Base-by-base conservation (phyloP, 78 protist species). In the Dictyostelium purpureum region DNA sequence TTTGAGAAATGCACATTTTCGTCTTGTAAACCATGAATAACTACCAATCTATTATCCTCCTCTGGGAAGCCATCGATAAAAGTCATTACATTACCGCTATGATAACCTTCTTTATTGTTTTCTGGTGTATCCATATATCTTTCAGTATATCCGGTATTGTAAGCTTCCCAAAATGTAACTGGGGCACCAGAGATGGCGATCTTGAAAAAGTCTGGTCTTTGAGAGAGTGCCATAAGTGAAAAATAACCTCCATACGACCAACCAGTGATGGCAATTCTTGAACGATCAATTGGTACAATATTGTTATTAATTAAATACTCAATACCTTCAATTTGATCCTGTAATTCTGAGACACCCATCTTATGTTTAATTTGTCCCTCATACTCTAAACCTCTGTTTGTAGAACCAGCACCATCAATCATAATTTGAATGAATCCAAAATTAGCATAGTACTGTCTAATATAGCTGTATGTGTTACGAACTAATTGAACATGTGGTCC, bases 201-300 rank as follows among this genome's bases (percentile, higher is more conserved):
- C 76, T 92, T 89, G 95, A 98, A 98, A 33, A 95, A 4, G 43
- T 95, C 96, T 16, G 97, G 97, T 35, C 80, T 61, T 63, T 89
- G 95, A 0, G 87, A 69, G 37, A 98, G 69, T 38, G 81, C 94
- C 96, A 96, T 78, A 6, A 97, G 89, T 1, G 97, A 24, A 37
- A 89, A 26, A 57, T 98, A 98, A 11, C 99, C 99, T 51, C 99
- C 99, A 42, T 98, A 97, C 35, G 87, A 59, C 98, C 98, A 97
- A 38, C 99, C 99, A 51, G 52, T 56, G 24, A 97, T 73, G 31
- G 90, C 98, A 26, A 98, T 70, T 24, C 98, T 85, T 0, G 0
- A 11, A 11, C 35, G 3, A 67, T 98, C 99, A 26, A 95, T 57
- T 1, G 83, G 28, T 0, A 80, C 67, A 0, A n/a, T 21, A 5